Base-by-base conservation (phyloP, 164 flowering plant species). In the Brasenia schreberi region DNA sequence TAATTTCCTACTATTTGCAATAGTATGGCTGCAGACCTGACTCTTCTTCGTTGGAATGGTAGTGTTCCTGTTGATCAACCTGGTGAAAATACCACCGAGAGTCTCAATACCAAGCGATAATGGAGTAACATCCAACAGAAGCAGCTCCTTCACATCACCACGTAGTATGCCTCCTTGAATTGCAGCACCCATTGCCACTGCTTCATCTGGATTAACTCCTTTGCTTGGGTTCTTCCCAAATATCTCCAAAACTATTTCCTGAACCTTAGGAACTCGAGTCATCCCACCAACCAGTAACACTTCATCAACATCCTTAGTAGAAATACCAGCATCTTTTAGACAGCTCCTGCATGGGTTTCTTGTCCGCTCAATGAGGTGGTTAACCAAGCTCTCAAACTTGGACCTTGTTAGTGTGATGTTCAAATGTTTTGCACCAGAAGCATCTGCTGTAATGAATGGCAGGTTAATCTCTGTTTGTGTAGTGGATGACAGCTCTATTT, bases 101-200 rank as follows among this genome's bases (percentile, higher is more conserved):
- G 91, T 86, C 67, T 86, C 91, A 73, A 86, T 80, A 49, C 91
- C 87, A 63, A 86, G 91, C 1, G 87, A 86, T 18, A 84, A 67
- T 43, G 91, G 87, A 67, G 86, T 86, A 7, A 86, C 88, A 77
- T 86, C 92, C 77, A 87, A 75, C 18, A 87, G 75, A 65, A 85
- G 86, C 68, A 83, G 71, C 75, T 83, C 92, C 71, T 83, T 87
- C 42, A 85, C 88, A 78, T 85, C 89, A 53, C 89, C 92, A 43
- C 89, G 82, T 7, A 87, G 77, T 14, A 77, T 72, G 44, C 78
- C 82, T 11, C 82, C 79, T 27, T 77, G 78, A 5, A 80, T 77
- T 19, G 92, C 92, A 33, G 92, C 89, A 39, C 92, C 92, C 87
- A 87, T 81, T 12, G 88, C 87, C 68, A 87, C 92, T 9, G 89